Evolutionary conservation across 2,329 filamentous ascomycete species (phyloP).

Genomic region (Phyllosticta citribraziliensis): DNA sequence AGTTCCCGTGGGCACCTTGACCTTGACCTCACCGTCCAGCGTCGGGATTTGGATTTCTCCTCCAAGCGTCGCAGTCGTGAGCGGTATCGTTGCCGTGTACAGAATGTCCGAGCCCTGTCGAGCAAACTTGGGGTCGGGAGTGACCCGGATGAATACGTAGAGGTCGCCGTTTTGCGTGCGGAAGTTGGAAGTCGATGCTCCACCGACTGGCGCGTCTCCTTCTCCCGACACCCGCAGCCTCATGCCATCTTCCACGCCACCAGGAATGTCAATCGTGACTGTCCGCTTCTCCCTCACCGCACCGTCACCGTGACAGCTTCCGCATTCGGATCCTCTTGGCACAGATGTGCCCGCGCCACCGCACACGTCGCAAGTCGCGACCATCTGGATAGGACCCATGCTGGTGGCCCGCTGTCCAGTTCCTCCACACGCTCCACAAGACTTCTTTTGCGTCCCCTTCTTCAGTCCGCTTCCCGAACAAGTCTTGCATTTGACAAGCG

Average conservation of each 20-base stretch:
- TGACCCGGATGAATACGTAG: constrained; percentile 81
- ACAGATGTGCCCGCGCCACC: constrained; percentile 67
- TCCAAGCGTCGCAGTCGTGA: constrained; percentile 87
- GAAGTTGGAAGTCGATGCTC: constrained; percentile 53
- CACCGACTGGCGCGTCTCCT: constrained; percentile 76
- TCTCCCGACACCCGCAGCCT: constrained; percentile 73
- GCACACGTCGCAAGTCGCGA: constrained; percentile 74
- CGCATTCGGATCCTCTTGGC: constrained; percentile 72
- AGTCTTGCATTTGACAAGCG: constrained; percentile 69
- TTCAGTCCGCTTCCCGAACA: constrained; percentile 81
- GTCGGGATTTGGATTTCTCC: constrained; percentile 86
- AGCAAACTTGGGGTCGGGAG: constrained; percentile 82
- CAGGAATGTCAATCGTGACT: constrained; percentile 83
- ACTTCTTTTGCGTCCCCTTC: constrained; percentile 59
- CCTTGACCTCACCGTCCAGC: constrained; percentile 78
- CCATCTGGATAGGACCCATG: constrained; percentile 95
- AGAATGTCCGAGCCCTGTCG: constrained; percentile 82
- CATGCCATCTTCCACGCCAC: constrained; percentile 95
- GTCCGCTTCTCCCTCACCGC: constrained; percentile 75
- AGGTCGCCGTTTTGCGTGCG: constrained; percentile 73
- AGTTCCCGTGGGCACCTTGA: constrained; percentile 85
- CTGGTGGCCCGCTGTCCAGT: constrained; percentile 80
- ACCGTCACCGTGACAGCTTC: constrained; percentile 69
- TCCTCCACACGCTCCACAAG: constrained; percentile 74
- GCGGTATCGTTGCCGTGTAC: constrained; percentile 81